Percentiles rank a stretch among this genome's conserved stretches.
Evolutionary conservation across 208 protist species (phyloP).

Genomic region (Wallacemonas sp.): DNA sequence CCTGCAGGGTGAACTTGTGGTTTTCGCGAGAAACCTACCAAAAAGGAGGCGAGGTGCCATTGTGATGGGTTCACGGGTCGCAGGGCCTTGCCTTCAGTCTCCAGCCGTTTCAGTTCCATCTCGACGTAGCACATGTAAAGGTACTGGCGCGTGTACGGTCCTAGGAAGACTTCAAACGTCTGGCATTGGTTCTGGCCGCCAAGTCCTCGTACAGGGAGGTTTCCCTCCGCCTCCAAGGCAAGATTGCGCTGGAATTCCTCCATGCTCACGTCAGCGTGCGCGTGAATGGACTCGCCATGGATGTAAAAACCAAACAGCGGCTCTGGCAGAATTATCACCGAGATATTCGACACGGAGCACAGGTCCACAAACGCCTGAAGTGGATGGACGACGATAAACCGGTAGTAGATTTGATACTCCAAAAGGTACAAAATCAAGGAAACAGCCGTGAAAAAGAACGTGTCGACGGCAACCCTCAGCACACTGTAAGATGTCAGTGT

Average conservation of each 20-base stretch:
- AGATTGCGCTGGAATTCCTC: slow-evolving; percentile 87
- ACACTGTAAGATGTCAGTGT: slow-evolving; percentile 35
- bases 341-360: slow-evolving; percentile 91
- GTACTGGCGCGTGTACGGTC: slow-evolving; percentile 74
- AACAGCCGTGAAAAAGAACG: slow-evolving; percentile 75
- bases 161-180: slow-evolving; percentile 82
- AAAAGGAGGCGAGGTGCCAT: slow-evolving; percentile 67
- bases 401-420: slow-evolving; percentile 83
- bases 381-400: slow-evolving; percentile 80
- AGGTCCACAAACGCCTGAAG: slow-evolving; percentile 88
- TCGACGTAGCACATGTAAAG: slow-evolving; percentile 74
- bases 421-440: slow-evolving; percentile 64
- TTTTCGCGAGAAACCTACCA: slow-evolving; percentile 43
- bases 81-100: slow-evolving; percentile 26
- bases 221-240: slow-evolving; percentile 72
- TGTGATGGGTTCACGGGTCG: slow-evolving; percentile 20
- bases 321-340: slow-evolving; percentile 84
- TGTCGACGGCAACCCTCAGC: slow-evolving; percentile 70
- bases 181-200: slow-evolving; percentile 78
- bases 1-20: slow-evolving; percentile 46
- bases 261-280: slow-evolving; percentile 86
- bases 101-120: slow-evolving; percentile 52
- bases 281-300: slow-evolving; percentile 88
- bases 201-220: slow-evolving; percentile 77
- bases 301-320: slow-evolving; percentile 89